Base-by-base conservation (phyloP, 768 basidiomycete genomes). In the Gymnopilus dilepis region DNA sequence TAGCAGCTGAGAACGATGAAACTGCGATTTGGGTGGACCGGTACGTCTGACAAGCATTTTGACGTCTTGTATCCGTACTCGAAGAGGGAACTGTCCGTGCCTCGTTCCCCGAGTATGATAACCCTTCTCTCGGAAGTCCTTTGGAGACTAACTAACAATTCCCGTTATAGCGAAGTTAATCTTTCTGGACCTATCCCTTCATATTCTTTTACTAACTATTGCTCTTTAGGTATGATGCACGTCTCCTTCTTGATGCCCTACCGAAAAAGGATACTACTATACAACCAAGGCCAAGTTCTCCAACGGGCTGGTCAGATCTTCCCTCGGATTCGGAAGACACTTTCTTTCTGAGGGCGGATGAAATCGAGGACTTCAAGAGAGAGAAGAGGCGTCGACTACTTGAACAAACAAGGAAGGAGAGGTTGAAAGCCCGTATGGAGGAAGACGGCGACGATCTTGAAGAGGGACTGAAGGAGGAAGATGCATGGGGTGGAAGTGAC, bases 241-340 rank as follows among this genome's bases (percentile, higher is more conserved):
- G 92, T 2, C 85, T 95, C 19, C 77, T 95, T 15, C 77, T 94
- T 21, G 85, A 92, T 41, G 65, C 83, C 1, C 70, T 86, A 0
- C 73, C 80, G 1, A n/a, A 37, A 7, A 17, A 51, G 7, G 9
- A 38, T 17, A 22, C 31, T 21, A 63, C 26, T n/a, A 30, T 34
- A 17, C 30, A 8, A 1, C 43, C 40, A 11, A 15, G 47, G 19
- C 70, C 81, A 0, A 73, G 71, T 22, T 85, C 87, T 0, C 83
- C 86, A 2, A 75, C 80, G 3, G 91, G 90, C 7, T 95, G 93
- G 93, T 89, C 89, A 0, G 90, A 94, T 71, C 82, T 95, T 2
- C 89, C 93, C 4, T 94, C 94, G 0, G 94, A 95, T 68, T 71
- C 86, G 4, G 94, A 95, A 76, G 94, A 96, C 65, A 89, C 84